Percentiles rank a stretch among this genome's conserved stretches.
phyloP scores from a whole-genome alignment of 116 monocot species.

The Papilionanthe hybrid region DNA sequence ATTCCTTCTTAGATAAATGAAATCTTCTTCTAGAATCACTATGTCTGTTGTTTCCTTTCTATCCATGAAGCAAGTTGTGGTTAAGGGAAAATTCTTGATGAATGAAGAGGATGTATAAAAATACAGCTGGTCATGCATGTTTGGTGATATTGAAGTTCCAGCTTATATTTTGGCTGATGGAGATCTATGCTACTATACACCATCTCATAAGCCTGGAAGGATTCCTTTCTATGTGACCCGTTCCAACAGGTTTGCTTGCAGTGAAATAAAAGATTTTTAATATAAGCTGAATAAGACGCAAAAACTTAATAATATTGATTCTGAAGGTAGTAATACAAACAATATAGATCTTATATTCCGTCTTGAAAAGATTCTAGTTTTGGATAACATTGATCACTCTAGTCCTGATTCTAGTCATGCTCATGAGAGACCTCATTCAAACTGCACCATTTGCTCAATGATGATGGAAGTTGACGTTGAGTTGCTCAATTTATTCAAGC shows the following conservation, averaged over 20 bases:
- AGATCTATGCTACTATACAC: slow-evolving; percentile 63
- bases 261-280: slow-evolving; percentile 95
- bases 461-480: slow-evolving; percentile 47
- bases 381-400: slow-evolving; percentile 19
- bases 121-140: slow-evolving; percentile 95
- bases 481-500: slow-evolving; percentile 22
- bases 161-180: slow-evolving; percentile 73
- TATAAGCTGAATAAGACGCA: slow-evolving; percentile 24
- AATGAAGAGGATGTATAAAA: slow-evolving; percentile 54
- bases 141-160: slow-evolving; percentile 93
- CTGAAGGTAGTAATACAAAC: not conserved
- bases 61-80: slow-evolving; percentile 45
- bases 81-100: slow-evolving; percentile 73
- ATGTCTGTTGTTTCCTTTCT: not conserved
- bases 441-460: slow-evolving; percentile 43
- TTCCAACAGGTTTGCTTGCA: slow-evolving; percentile 87
- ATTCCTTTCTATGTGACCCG: slow-evolving; percentile 95
- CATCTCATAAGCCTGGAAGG: slow-evolving; percentile 58
- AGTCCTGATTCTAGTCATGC: slow-evolving; percentile 5
- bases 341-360: slow-evolving; percentile 51
- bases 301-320: slow-evolving; percentile 34
- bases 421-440: slow-evolving; percentile 29
- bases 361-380: slow-evolving; percentile 64
- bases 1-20: not conserved
- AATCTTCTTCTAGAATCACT: not conserved